These are phyloP conservation scores for Dryas integrifolia DNA, from an alignment of 331 rosid genomes.

Conservation along the genomic window DNA sequence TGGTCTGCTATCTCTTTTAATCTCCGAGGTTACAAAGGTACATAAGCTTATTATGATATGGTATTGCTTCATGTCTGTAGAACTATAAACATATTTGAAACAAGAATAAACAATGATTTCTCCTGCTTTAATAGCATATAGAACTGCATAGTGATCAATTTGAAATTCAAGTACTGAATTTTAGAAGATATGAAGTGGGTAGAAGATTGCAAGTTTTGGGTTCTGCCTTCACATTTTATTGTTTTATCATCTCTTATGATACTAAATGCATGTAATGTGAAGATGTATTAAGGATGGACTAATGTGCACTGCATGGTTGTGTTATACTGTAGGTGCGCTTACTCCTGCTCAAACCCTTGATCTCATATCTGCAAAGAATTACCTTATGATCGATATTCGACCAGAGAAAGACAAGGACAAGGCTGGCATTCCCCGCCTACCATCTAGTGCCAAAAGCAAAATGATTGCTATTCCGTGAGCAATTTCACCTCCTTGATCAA, in stretches of 20 bases:
- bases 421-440: slow-evolving; percentile 88
- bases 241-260: not conserved
- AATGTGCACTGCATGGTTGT: not conserved
- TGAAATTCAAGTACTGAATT: not conserved
- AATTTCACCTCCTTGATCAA: slow-evolving; percentile 10
- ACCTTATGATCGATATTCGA: slow-evolving; percentile 67
- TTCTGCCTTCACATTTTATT: not conserved
- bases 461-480: slow-evolving; percentile 85
- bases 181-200: not conserved
- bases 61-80: not conserved
- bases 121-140: not conserved
- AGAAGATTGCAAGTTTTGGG: not conserved
- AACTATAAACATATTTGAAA: not conserved
- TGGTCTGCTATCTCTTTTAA: slow-evolving; percentile 67
- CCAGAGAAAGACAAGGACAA: slow-evolving; percentile 87
- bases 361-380: slow-evolving; percentile 58
- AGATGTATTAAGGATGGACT: slow-evolving; percentile 21
- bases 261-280: not conserved
- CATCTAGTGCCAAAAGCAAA: slow-evolving; percentile 69
- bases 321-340: slow-evolving; percentile 57
- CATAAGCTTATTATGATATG: not conserved
- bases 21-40: slow-evolving; percentile 89
- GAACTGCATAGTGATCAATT: not conserved
- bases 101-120: slow-evolving; percentile 5
- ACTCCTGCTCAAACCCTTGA: slow-evolving; percentile 91